Evolutionary conservation across 352 stramenopile genomes (phyloP).

Genomic region (Phytophthora colocasiae): DNA sequence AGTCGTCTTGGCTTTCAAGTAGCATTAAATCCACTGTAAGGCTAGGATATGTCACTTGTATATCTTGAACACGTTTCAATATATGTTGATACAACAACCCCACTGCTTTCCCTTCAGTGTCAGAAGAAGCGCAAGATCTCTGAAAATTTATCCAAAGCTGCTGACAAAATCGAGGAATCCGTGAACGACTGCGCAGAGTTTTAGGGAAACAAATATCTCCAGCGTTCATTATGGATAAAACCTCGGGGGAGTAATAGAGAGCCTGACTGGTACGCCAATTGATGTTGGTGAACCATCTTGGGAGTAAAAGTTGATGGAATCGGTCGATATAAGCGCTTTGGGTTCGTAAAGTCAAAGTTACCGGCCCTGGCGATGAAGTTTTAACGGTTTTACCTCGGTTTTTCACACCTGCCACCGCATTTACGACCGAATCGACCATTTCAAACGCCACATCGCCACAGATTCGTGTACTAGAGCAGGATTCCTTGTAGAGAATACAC

Average conservation of each 20-base stretch:
- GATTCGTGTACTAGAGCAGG: slow-evolving; percentile 15
- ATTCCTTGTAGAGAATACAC: slow-evolving; percentile 27
- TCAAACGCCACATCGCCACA: slow-evolving; percentile 28
- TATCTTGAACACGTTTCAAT: slow-evolving; percentile 3
- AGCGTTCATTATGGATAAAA: slow-evolving; percentile 1
- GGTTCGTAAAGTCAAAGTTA: slow-evolving; percentile 23
- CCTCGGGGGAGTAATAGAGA: slow-evolving; percentile 35
- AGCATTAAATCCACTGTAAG: slow-evolving; percentile 29
- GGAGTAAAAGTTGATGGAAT: slow-evolving; percentile 49
- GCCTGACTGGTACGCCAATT: slow-evolving; percentile 44
- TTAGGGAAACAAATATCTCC: slow-evolving; percentile 32
- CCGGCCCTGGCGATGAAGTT: not conserved
- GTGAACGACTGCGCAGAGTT: not conserved
- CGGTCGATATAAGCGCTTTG: slow-evolving; percentile 45
- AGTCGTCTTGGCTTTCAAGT: slow-evolving; percentile 33
- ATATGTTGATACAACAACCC: slow-evolving; percentile 25
- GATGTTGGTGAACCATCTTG: slow-evolving; percentile 34
- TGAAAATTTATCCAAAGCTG: slow-evolving; percentile 38
- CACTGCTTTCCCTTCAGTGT: slow-evolving; percentile 1
- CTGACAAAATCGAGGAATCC: slow-evolving; percentile 24
- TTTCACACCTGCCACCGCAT: slow-evolving; percentile 3
- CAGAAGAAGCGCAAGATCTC: slow-evolving; percentile 16
- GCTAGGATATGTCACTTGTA: slow-evolving; percentile 20
- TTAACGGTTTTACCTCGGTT: not conserved
- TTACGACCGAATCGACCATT: slow-evolving; percentile 39